These are phyloP conservation scores for Fusarium praegraminearum DNA, from an alignment of 2,329 filamentous ascomycete species.

Conservation along the genomic window DNA sequence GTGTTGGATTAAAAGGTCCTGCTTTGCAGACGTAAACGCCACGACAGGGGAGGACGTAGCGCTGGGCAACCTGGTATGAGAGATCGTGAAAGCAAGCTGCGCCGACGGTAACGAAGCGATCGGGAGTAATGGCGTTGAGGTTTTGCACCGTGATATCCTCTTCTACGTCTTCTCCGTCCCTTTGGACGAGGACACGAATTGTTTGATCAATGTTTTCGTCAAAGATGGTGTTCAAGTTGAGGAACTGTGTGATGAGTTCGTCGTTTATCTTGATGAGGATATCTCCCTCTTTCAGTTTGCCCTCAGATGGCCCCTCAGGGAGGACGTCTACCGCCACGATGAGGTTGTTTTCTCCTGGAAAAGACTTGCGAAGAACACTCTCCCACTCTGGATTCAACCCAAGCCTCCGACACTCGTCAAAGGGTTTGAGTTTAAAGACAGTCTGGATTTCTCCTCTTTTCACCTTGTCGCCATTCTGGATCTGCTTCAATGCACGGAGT, in stretches of 20 bases:
- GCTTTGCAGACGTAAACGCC: constrained; percentile 80
- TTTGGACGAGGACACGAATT: constrained; percentile 83
- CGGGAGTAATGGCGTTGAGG: constrained; percentile 91
- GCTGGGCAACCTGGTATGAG: constrained; percentile 94
- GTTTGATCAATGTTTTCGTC: constrained; percentile 83
- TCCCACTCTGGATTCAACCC: constrained; percentile 89
- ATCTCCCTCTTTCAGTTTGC: constrained; percentile 86
- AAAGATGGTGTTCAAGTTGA: constrained; percentile 88
- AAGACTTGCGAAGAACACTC: constrained; percentile 80
- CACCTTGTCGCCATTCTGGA: constrained; percentile 80
- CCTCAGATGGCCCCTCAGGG: constrained; percentile 86
- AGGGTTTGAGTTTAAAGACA: constrained; percentile 95
- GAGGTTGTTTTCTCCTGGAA: constrained; percentile 95
- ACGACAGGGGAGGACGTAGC: constrained; percentile 91
- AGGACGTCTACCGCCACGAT: constrained; percentile 95
- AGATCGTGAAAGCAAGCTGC: constrained; percentile 94
- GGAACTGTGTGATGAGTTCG: constrained; percentile 91
- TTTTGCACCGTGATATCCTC: constrained; percentile 88
- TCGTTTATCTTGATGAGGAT: constrained; percentile 95
- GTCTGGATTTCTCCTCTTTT: constrained; percentile 93
- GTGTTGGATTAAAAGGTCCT: constrained; percentile 2
- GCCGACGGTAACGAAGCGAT: constrained; percentile 93
- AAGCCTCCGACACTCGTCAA: constrained; percentile 93
- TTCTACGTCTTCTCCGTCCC: constrained; percentile 87
- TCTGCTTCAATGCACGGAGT: constrained; percentile 84